These are phyloP conservation scores for Cyanodermella asteris DNA, from an alignment of 2,329 filamentous ascomycete species.

Conservation along the genomic window DNA sequence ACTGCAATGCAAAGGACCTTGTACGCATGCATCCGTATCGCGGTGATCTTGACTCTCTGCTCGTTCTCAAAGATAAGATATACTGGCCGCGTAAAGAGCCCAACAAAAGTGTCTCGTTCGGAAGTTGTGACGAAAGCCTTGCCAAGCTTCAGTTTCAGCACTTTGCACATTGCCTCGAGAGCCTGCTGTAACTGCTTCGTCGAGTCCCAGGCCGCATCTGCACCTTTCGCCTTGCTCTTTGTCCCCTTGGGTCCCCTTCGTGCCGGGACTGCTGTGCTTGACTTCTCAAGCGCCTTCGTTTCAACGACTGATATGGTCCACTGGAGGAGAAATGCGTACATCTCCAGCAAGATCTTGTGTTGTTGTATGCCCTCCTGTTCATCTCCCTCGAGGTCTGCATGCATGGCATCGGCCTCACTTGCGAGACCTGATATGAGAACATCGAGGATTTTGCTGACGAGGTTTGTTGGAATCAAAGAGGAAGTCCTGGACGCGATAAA, in stretches of 20 bases:
- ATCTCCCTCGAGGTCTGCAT: slow-evolving; percentile 73
- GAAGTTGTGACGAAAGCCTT: slow-evolving; percentile 93
- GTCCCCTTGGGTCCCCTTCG: slow-evolving; percentile 54
- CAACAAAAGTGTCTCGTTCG: slow-evolving; percentile 85
- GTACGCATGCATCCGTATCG: slow-evolving; percentile 90
- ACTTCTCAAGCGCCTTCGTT: slow-evolving; percentile 78
- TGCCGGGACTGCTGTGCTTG: slow-evolving; percentile 45
- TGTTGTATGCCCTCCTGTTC: slow-evolving; percentile 71
- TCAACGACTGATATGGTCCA: slow-evolving; percentile 94
- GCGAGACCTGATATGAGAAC: slow-evolving; percentile 69
- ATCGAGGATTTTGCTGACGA: slow-evolving; percentile 82
- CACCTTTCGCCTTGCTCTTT: slow-evolving; percentile 45
- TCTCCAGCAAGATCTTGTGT: slow-evolving; percentile 80
- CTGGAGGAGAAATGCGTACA: slow-evolving; percentile 82
- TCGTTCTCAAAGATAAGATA: slow-evolving; percentile 92
- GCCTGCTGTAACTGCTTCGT: slow-evolving; percentile 69
- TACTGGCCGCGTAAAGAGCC: slow-evolving; percentile 73
- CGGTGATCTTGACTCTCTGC: slow-evolving; percentile 66
- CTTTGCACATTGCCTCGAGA: slow-evolving; percentile 87
- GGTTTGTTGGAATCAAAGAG: slow-evolving; percentile 54
- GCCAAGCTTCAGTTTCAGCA: slow-evolving; percentile 73
- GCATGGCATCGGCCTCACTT: slow-evolving; percentile 63
- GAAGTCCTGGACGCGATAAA: slow-evolving; percentile 54
- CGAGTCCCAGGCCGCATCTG: slow-evolving; percentile 73
- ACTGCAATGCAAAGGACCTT: slow-evolving; percentile 91